Percentiles rank a stretch among this genome's conserved stretches.
phyloP scores from a whole-genome alignment of 805 yeast genomes.

The Teunomyces tritomae region DNA sequence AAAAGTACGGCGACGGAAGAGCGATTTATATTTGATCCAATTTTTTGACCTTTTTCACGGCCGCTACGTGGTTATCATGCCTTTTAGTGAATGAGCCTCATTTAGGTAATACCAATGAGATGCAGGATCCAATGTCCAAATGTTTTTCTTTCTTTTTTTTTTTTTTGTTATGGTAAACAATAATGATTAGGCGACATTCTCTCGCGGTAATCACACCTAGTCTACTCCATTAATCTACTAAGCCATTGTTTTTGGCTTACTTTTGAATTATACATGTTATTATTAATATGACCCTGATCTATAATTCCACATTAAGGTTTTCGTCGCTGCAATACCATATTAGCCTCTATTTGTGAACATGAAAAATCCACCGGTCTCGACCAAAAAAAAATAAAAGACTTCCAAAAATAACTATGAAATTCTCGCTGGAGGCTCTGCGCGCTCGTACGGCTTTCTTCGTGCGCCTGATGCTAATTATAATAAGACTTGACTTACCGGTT shows the following conservation, averaged over 20 bases:
- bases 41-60: not conserved
- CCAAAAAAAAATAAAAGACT: not conserved
- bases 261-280: too few species aligned
- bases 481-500: constrained; percentile 8
- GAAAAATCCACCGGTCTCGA: not conserved
- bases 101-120: not conserved
- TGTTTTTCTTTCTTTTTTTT: too few species aligned
- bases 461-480: not conserved
- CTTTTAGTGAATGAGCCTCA: not conserved
- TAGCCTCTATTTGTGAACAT: not conserved
- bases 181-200: too few species aligned
- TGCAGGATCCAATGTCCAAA: not conserved
- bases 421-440: not conserved
- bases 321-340: not conserved
- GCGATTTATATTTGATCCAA: constrained; percentile 3
- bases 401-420: not conserved
- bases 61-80: not conserved
- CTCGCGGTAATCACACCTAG: too few species aligned
- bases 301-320: too few species aligned
- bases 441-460: not conserved
- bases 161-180: too few species aligned
- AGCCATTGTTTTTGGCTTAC: too few species aligned
- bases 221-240: too few species aligned
- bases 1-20: not conserved
- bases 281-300: too few species aligned